Evolutionary conservation across 2,329 filamentous ascomycete species (phyloP).

Genomic region (Zasmidium cellare): DNA sequence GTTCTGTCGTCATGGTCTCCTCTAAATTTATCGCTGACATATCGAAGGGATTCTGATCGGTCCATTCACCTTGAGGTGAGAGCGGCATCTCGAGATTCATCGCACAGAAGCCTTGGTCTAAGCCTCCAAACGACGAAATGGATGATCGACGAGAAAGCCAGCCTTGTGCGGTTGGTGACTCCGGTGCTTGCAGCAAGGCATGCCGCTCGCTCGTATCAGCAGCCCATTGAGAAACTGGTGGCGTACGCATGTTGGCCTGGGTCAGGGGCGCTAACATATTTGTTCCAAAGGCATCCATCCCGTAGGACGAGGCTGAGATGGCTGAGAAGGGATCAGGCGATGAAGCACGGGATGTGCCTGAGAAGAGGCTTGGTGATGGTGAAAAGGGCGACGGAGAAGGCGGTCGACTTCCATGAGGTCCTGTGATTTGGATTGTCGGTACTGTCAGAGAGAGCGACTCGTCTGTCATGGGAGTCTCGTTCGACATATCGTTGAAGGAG

Average conservation of each 20-base stretch:
- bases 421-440: constrained; percentile 18
- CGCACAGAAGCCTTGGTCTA: constrained; percentile 9
- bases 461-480: constrained; percentile 10
- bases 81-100: constrained; percentile 10
- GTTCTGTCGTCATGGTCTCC: background rate
- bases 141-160: constrained; percentile 15
- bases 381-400: constrained; percentile 13
- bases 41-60: constrained; percentile 8
- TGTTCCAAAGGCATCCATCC: constrained; percentile 4
- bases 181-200: constrained; percentile 11
- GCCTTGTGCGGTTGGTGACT: constrained; percentile 7
- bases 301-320: constrained; percentile 1
- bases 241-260: constrained; percentile 9
- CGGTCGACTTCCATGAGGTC: constrained; percentile 14
- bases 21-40: background rate
- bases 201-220: constrained; percentile 12
- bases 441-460: constrained; percentile 11
- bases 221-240: constrained; percentile 15
- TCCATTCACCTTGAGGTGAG: constrained; percentile 9
- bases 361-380: constrained; percentile 15
- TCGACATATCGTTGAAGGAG: constrained; percentile 7
- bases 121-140: constrained; percentile 16
- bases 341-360: constrained; percentile 15
- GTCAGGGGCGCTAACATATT: constrained; percentile 6
- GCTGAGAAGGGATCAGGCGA: constrained; percentile 18